Base-by-base conservation (phyloP, 768 basidiomycete species). In the Tulasnella sp. region DNA sequence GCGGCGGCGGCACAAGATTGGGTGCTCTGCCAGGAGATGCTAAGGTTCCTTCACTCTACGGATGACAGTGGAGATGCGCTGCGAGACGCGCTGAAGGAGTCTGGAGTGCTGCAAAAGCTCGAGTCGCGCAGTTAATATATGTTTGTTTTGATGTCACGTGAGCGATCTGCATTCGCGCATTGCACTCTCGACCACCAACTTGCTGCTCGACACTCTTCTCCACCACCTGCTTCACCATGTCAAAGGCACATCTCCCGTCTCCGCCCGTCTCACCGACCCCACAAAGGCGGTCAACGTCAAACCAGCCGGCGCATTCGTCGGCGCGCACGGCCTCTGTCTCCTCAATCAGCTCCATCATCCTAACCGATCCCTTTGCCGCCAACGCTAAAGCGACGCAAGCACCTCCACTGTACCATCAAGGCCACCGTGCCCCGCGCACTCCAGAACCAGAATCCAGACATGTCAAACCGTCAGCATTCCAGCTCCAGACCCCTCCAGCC, bases 21-120 rank as follows among this genome's bases (percentile, higher is more conserved):
- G 92, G 92, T 95, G 84, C 88, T 99, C 16, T 98, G 94, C 86
- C 91, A 94, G 80, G 97, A 99, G 84, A 88, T 99, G 20, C 87
- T 98, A 22, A 92, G 97, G 28, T 99, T 99, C 86, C 86, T 99
- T 74, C 94, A 93, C 85, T 96, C 94, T 75, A 93, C 97, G 75
- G 97, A 98, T 84, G 94, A 96, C 60, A 91, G 92, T 0, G 97
- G 97, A 44, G 85, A 85, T 22, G 92, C 92, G 4, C 88, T 96
- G 79, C 89, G 88, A 78, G 87, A 89, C 81, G 94, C 92, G 1
- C 85, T 95, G 76, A 85, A 54, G 73, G 77, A 76, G 54, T 46
- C 76, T 46, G 76, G 76, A 50, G 46, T 76, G 76, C 46, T 76
- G 76, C 76, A 69, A 28, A 69, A 20, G 20, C 64, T 69, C 31